Evolutionary conservation across 768 basidiomycete genomes (phyloP).

Genomic region (Pholiota conissans): DNA sequence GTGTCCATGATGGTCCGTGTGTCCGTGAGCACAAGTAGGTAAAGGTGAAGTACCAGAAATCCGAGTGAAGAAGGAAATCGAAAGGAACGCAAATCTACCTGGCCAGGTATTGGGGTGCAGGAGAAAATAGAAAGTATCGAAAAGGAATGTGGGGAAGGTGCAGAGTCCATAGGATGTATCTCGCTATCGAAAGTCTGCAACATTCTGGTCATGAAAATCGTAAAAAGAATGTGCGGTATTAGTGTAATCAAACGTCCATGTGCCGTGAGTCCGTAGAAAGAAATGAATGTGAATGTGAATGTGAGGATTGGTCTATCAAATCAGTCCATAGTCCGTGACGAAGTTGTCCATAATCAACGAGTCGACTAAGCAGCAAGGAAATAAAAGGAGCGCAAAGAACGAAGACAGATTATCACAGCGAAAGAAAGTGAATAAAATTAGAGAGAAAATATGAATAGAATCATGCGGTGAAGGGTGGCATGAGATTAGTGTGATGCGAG

Average conservation of each 20-base stretch:
- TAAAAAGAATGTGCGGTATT: conserved; percentile 8
- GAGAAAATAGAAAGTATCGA: neutral
- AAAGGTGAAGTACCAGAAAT: neutral
- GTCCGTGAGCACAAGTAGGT: conserved; percentile 7
- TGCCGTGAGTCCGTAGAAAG: conserved; percentile 18
- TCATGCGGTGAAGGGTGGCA: neutral
- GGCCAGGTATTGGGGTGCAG: conserved; percentile 4
- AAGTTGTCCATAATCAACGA: conserved; percentile 17
- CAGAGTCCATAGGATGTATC: conserved; percentile 22
- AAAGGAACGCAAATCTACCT: conserved; percentile 8
- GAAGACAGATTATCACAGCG: conserved; percentile 2
- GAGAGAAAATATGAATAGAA: conserved; percentile 3
- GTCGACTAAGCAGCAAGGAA: conserved; percentile 5
- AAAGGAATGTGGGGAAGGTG: conserved; percentile 19
- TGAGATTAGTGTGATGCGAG: conserved; percentile 22
- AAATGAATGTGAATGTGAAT: conserved; percentile 8
- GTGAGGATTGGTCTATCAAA: conserved; percentile 5
- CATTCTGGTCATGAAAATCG: conserved; percentile 7
- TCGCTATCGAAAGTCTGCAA: conserved; percentile 19
- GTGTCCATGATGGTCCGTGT: conserved; percentile 21
- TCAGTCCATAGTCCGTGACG: conserved; percentile 18
- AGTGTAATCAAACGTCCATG: conserved; percentile 21
- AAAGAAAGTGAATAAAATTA: conserved; percentile 13
- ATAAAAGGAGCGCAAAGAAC: neutral
- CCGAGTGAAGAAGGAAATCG: neutral